Evolutionary conservation across 352 stramenopile genomes (phyloP).

Genomic region (Phytophthora brassicae): DNA sequence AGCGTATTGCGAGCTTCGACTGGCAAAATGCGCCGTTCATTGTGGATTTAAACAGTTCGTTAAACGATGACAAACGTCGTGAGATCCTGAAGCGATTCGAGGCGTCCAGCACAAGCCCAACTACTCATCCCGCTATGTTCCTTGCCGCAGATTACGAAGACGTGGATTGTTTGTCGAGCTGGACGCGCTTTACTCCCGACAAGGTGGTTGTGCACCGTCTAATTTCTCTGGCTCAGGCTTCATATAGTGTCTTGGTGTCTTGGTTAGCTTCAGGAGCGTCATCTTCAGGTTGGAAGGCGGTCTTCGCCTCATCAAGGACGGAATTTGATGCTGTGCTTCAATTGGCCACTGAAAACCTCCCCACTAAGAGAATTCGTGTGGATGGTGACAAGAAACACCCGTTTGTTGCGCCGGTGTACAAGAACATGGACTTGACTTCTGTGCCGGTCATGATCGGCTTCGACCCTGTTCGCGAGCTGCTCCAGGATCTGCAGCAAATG

Average conservation of each 20-base stretch:
- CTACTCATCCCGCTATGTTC: conserved; percentile 75
- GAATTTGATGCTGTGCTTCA: conserved; percentile 71
- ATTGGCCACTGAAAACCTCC: conserved; percentile 54
- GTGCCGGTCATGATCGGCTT: conserved; percentile 75
- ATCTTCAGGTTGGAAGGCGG: conserved; percentile 61
- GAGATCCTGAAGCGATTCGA: conserved; percentile 81
- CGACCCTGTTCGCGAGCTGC: conserved; percentile 68
- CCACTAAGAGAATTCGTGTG: conserved; percentile 58
- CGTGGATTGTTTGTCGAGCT: conserved; percentile 79
- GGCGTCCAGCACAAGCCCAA: conserved; percentile 54
- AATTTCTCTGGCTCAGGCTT: conserved; percentile 56
- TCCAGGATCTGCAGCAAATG: conserved; percentile 51
- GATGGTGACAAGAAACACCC: conserved; percentile 59
- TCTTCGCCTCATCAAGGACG: conserved; percentile 50
- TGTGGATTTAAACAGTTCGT: conserved; percentile 65
- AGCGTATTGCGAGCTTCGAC: conserved; percentile 69
- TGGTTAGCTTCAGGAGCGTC: conserved; percentile 64
- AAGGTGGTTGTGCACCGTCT: conserved; percentile 70
- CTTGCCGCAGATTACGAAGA: conserved; percentile 81
- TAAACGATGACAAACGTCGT: conserved; percentile 65
- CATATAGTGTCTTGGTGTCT: conserved; percentile 52
- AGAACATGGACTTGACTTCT: conserved; percentile 79
- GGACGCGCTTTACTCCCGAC: conserved; percentile 67
- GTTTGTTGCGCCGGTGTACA: conserved; percentile 78
- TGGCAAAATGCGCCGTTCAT: conserved; percentile 76